These are phyloP conservation scores for Penicillium sp. DNA, from an alignment of 2,329 filamentous ascomycete genomes.

Conservation along the genomic window DNA sequence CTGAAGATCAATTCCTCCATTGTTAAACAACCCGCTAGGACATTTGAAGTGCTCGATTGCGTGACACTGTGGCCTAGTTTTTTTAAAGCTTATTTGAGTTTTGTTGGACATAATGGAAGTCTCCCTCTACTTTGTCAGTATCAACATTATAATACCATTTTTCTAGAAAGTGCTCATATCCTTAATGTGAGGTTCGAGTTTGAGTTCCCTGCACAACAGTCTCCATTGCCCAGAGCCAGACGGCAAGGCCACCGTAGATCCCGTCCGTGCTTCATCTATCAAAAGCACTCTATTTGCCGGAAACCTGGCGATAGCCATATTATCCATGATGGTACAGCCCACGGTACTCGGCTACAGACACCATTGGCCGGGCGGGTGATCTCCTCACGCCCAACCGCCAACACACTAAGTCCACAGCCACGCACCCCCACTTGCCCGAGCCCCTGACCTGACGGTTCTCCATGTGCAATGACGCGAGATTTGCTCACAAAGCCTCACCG, in stretches of 20 bases:
- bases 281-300: not conserved
- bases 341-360: not conserved
- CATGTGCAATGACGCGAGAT: conserved; percentile 18
- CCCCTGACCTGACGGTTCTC: not conserved
- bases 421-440: not conserved
- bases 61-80: not conserved
- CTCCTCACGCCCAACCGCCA: conserved; percentile 12
- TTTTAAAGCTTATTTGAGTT: too few relatives aligned
- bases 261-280: not conserved
- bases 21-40: not conserved
- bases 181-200: not conserved
- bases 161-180: not conserved
- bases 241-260: not conserved
- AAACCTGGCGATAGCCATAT: not conserved
- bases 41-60: too few relatives aligned
- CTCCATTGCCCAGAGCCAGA: not conserved
- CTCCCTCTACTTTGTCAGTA: too few relatives aligned
- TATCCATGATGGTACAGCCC: not conserved
- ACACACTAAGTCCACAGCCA: conserved; percentile 1
- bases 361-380: conserved; percentile 1
- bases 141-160: too few relatives aligned
- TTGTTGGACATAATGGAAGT: not conserved
- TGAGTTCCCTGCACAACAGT: not conserved
- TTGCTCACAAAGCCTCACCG: not conserved
- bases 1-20: not conserved